These are phyloP conservation scores for Hirschfeldia incana DNA, from an alignment of 345 rosid species.

Conservation along the genomic window DNA sequence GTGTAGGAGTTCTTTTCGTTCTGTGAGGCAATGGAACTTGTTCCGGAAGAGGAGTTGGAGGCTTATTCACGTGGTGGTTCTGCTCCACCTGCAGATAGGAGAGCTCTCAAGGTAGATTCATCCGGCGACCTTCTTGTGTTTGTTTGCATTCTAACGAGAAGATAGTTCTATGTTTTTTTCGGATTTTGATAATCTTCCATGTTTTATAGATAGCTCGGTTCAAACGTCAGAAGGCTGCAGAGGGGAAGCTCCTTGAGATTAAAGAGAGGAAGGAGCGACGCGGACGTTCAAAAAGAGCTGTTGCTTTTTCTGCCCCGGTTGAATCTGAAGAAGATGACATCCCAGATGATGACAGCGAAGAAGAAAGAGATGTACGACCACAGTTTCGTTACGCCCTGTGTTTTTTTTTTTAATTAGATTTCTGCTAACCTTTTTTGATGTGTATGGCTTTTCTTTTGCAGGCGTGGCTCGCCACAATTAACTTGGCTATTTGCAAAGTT, in stretches of 20 bases:
- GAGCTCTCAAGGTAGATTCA: slow-evolving; percentile 75
- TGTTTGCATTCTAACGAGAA: slow-evolving; percentile 1
- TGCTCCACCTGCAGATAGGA: slow-evolving; percentile 60
- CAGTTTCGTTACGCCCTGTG: neutral
- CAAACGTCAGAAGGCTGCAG: slow-evolving; percentile 79
- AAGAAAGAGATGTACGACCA: slow-evolving; percentile 79
- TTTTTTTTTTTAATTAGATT: neutral
- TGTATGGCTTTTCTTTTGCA: slow-evolving; percentile 38
- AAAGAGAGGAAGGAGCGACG: slow-evolving; percentile 86
- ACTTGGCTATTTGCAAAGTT: slow-evolving; percentile 81
- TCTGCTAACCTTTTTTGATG: neutral
- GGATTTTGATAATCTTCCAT: neutral
- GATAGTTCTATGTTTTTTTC: neutral
- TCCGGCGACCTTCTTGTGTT: neutral
- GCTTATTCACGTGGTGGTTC: slow-evolving; percentile 50
- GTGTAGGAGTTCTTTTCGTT: slow-evolving; percentile 76
- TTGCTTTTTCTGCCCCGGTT: slow-evolving; percentile 76
- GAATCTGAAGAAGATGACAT: slow-evolving; percentile 84
- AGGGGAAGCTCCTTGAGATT: slow-evolving; percentile 79
- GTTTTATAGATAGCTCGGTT: slow-evolving; percentile 73
- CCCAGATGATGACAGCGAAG: slow-evolving; percentile 92
- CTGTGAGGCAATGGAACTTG: slow-evolving; percentile 55
- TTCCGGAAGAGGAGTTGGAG: slow-evolving; percentile 28
- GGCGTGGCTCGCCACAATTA: slow-evolving; percentile 91
- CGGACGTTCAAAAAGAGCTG: slow-evolving; percentile 72